Conservation (phyloP, 176 grass and related monocot species). For the Aegilops sharonensis region DNA sequence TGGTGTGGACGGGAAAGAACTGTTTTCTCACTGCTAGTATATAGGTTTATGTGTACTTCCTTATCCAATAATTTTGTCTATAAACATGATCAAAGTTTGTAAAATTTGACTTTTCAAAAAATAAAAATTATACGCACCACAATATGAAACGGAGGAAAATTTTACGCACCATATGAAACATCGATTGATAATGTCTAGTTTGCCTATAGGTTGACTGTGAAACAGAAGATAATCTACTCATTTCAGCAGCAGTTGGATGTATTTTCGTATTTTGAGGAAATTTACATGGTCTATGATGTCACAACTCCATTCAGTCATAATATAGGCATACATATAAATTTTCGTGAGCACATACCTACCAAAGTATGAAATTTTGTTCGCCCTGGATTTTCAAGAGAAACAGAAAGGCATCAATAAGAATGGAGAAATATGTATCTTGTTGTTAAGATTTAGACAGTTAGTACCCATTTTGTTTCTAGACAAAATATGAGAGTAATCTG, state of each 20-base stretch:
- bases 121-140: too few species aligned
- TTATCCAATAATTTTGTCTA: too few species aligned
- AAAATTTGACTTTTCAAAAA: too few species aligned
- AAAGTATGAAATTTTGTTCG: neutral
- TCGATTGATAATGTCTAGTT: neutral
- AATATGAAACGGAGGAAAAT: too few species aligned
- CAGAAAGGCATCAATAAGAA: neutral
- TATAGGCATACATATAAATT: too few species aligned
- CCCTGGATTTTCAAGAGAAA: neutral
- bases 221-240: too few species aligned
- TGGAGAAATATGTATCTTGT: neutral
- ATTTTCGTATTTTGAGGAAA: neutral
- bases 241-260: too few species aligned
- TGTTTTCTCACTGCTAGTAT: neutral
- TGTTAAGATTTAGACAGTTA: neutral
- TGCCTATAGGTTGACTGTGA: neutral
- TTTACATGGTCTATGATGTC: neutral
- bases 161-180: too few species aligned
- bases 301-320: too few species aligned
- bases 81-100: too few species aligned
- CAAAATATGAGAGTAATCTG: neutral
- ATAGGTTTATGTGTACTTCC: neutral
- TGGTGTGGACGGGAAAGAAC: neutral
- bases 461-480: neutral
- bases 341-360: neutral